Evolutionary conservation across 1,139 yeast species (phyloP), one percentile per base, ranked within the genome.

Genomic region (Pichia sp.): DNA sequence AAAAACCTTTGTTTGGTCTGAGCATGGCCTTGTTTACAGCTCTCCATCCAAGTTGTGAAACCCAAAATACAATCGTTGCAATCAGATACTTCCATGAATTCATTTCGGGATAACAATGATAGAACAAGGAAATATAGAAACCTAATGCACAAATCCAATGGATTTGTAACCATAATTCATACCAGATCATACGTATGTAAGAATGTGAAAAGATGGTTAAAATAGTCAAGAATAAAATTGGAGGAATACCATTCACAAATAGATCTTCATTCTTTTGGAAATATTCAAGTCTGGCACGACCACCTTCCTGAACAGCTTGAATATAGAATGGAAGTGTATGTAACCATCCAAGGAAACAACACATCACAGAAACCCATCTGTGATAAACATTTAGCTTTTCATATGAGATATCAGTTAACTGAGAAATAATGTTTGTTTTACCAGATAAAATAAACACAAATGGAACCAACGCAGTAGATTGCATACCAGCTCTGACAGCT

Each of bases 121-220:
- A 75, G 42, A 72, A 70, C 53, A 81, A 62, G 5, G 79, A 68
- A 7, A 73, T 82, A 52, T 76, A 68, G 58, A 75, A 80, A 0
- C 75, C 83, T 40, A 79, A 58, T 0, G 81, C 87, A 50, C 72
- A 60, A 10, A 78, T 62, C 87, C 87, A 81, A 61, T 82, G 88
- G 12, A 71, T 54, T 53, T 77, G 81, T 52, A 75, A 65, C 59
- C 81, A 81, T 3, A 70, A 57, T 59, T 81, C 87, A 58, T 82
- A 81, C 48, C 65, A 65, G 18, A 58, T 44, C 34, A 67, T 68
- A 50, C 87, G 68, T 38, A 81, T 54, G 42, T 63, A 56, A 8
- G 75, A 67, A 40, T 77, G 70, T 6, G 83, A 76, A 24, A 70
- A 66, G 12, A 74, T 55, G 54, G 82, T 76, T 44, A 81, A 63